Evolutionary conservation across 257 asterid genomes (phyloP).

Genomic region (Mitragyna speciosa): DNA sequence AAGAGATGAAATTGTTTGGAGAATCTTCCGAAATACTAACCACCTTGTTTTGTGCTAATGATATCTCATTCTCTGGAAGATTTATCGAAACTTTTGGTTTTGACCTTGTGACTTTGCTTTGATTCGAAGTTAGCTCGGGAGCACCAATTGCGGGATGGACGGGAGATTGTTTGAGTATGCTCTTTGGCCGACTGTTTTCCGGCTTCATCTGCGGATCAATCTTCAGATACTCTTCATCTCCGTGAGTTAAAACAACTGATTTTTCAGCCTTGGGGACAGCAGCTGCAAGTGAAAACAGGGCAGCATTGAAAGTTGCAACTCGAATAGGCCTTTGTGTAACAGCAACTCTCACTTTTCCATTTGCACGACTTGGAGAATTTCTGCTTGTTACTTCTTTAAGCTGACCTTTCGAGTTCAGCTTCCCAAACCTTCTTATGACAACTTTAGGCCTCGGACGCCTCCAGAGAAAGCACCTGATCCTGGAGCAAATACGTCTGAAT

Average conservation of each 20-base stretch:
- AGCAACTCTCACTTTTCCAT: constrained; percentile 5
- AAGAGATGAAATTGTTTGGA: constrained; percentile 20
- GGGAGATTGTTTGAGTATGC: constrained; percentile 78
- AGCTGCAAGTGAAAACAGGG: constrained; percentile 87
- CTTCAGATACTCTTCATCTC: constrained; percentile 25
- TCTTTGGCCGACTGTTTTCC: constrained; percentile 39
- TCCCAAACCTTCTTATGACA: constrained; percentile 56
- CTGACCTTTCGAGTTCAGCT: constrained; percentile 33
- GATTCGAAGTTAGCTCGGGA: constrained; percentile 2
- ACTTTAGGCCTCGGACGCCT: constrained; percentile 54
- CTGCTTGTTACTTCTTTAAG: constrained; percentile 17
- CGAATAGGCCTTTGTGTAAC: constrained; percentile 46
- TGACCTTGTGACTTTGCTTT: constrained; percentile 22
- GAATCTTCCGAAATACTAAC: constrained; percentile 36
- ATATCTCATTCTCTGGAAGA: constrained; percentile 81
- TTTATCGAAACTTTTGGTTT: constrained; percentile 69
- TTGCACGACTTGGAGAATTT: constrained; percentile 5
- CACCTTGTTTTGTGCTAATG: constrained; percentile 55
- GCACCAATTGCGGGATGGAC: constrained; percentile 34
- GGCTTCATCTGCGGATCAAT: constrained; percentile 19
- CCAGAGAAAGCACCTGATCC: constrained; percentile 38
- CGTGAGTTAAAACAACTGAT: constrained; percentile 35
- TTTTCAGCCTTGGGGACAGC: constrained; percentile 61
- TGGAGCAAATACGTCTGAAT: constrained; percentile 51
- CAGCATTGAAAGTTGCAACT: constrained; percentile 85